These are phyloP conservation scores for Bacidia gigantensis DNA, from an alignment of 495 filamentous ascomycete genomes.

Conservation along the genomic window DNA sequence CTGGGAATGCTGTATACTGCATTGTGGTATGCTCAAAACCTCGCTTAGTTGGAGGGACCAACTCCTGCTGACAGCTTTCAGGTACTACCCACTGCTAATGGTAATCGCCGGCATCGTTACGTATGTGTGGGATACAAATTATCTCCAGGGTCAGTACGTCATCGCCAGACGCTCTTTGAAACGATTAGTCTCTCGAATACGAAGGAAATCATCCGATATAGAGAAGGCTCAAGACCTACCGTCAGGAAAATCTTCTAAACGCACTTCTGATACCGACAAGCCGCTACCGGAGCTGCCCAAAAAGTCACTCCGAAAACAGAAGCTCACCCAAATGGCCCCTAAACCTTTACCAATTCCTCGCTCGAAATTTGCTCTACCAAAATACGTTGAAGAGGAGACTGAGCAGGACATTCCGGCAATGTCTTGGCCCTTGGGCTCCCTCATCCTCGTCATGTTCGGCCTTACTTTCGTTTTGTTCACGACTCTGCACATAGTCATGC, in stretches of 20 bases:
- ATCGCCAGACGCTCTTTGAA: not conserved
- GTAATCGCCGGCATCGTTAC: slow-evolving; percentile 41
- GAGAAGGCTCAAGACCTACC: not conserved
- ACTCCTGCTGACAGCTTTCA: not conserved
- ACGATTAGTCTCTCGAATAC: not conserved
- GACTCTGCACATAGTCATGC: slow-evolving; percentile 31
- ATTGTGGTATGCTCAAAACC: slow-evolving; percentile 38
- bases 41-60: not conserved
- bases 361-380: not conserved
- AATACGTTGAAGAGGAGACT: slow-evolving; percentile 2
- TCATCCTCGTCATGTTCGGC: slow-evolving; percentile 43
- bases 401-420: slow-evolving; percentile 20
- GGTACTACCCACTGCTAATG: slow-evolving; percentile 65
- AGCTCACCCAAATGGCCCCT: not conserved
- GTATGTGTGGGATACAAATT: slow-evolving; percentile 40
- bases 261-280: not conserved
- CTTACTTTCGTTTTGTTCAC: slow-evolving; percentile 51
- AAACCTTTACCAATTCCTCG: not conserved
- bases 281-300: not conserved
- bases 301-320: not conserved
- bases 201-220: not conserved
- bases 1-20: slow-evolving; percentile 65
- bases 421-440: slow-evolving; percentile 24
- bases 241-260: not conserved
- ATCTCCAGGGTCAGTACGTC: slow-evolving; percentile 2